phyloP scores from a whole-genome alignment of 1,284 basidiomycete species.

The Irpex sp. region DNA sequence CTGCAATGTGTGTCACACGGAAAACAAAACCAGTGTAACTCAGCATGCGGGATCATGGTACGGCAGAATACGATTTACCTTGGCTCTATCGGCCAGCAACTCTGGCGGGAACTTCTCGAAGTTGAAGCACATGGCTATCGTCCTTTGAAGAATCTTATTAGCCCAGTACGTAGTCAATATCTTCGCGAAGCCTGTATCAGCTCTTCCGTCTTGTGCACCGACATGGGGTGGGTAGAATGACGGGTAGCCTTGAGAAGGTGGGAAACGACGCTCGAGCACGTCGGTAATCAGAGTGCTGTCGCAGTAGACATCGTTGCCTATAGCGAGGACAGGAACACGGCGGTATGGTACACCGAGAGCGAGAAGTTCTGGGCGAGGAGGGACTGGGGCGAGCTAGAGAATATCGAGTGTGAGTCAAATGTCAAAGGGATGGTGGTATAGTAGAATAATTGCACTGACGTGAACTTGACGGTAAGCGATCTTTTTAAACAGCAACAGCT shows the following conservation, averaged over 20 bases:
- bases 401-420: too few species aligned
- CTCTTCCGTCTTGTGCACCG: not conserved
- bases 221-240: not conserved
- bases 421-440: too few species aligned
- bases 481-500: too few species aligned
- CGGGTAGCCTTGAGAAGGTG: not conserved
- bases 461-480: too few species aligned
- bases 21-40: too few species aligned
- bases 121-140: not conserved
- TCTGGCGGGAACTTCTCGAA: not conserved
- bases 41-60: too few species aligned
- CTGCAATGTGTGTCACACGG: conserved; percentile 13
- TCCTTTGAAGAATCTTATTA: not conserved
- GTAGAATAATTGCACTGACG: too few species aligned
- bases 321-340: conserved; percentile 51
- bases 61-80: conserved; percentile 15
- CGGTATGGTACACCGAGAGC: conserved; percentile 47
- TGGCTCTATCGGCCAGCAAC: not conserved
- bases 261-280: conserved; percentile 25
- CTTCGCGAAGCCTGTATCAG: not conserved
- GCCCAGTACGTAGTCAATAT: not conserved
- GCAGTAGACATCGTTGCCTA: conserved; percentile 51
- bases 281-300: conserved; percentile 45
- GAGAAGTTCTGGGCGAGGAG: conserved; percentile 24
- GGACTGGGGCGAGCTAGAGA: too few species aligned